Evolutionary conservation across 768 basidiomycete species (phyloP), one percentile per base, ranked within the genome.

Genomic region (Filobasidium wieringae): DNA sequence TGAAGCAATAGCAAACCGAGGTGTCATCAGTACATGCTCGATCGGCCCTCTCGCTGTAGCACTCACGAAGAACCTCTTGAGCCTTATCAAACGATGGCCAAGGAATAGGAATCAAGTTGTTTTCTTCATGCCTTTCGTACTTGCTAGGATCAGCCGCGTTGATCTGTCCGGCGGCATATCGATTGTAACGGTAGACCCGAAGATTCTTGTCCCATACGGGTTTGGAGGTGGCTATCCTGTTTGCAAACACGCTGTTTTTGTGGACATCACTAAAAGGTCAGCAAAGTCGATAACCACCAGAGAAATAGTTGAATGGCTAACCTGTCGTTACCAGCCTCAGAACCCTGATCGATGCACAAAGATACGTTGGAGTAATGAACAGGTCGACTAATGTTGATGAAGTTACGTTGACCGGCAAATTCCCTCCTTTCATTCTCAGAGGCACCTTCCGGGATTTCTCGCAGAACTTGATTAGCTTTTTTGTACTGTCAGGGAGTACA

Each of bases 321-420:
- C 58, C 52, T 56, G 37, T 47, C 43, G 14, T 53, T 53, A 2
- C 40, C 59, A 9, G 47, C 43, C 36, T 53, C 43, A 7, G 33
- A 31, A 24, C 53, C 41, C 37, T 60, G 52, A 43, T 69, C 66
- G 2, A 69, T 60, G 40, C 67, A 70, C 4, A 72, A 55, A 54
- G 70, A 68, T 7, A 72, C 69, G 41, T 72, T 72, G n/a, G 64
- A 66, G 40, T 72, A 72, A 52, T 70, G 68, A 14, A 72, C 59
- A 12, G 68, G 69, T 51, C 71, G 59, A 43, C 58, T 57, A 29
- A 61, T 51, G 49, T 54, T 34, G 39, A 64, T 36, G 40, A 57
- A 57, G 34, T 62, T 59, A 29, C 63, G 51, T 57, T 70, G 60
- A 19, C 60, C 55, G 26, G 57, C 37, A 43, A 60, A 66, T 47